Conservation (phyloP, 352 stramenopile species). For the Phytophthora fragariae region DNA sequence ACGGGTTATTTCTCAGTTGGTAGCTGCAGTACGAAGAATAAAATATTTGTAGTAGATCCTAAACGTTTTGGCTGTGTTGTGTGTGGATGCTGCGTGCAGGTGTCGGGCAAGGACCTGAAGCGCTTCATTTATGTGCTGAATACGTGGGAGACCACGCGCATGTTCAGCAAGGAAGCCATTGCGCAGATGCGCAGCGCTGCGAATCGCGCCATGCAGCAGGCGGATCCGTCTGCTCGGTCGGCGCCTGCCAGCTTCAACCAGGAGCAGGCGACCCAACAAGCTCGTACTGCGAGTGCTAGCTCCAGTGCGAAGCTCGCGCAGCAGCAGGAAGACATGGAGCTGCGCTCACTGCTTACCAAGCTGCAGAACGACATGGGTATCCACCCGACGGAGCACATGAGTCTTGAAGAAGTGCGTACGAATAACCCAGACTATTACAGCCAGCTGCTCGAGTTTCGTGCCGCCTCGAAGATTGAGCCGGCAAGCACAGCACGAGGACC, state of each 20-base stretch:
- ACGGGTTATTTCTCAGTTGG: constrained; percentile 2
- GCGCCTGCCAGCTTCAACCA: constrained; percentile 64
- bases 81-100: constrained; percentile 39
- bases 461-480: constrained; percentile 42
- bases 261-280: constrained; percentile 32
- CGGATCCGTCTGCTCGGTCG: constrained; percentile 46
- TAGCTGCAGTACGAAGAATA: constrained; percentile 14
- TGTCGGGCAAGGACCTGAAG: constrained; percentile 81
- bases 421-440: constrained; percentile 89
- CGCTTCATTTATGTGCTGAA: constrained; percentile 89
- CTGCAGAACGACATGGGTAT: constrained; percentile 91
- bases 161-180: constrained; percentile 69
- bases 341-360: constrained; percentile 81
- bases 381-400: constrained; percentile 87
- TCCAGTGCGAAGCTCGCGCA: constrained; percentile 32
- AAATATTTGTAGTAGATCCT: constrained; percentile 11
- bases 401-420: constrained; percentile 85
- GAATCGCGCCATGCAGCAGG: constrained; percentile 61
- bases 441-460: constrained; percentile 77
- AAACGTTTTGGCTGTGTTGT: not conserved
- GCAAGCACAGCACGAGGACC: constrained; percentile 8
- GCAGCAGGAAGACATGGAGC: constrained; percentile 78
- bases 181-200: constrained; percentile 73
- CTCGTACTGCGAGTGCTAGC: constrained; percentile 3
- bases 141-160: constrained; percentile 75